phyloP scores from a whole-genome alignment of 78 protist genomes.

The Ministeria vibrans region DNA sequence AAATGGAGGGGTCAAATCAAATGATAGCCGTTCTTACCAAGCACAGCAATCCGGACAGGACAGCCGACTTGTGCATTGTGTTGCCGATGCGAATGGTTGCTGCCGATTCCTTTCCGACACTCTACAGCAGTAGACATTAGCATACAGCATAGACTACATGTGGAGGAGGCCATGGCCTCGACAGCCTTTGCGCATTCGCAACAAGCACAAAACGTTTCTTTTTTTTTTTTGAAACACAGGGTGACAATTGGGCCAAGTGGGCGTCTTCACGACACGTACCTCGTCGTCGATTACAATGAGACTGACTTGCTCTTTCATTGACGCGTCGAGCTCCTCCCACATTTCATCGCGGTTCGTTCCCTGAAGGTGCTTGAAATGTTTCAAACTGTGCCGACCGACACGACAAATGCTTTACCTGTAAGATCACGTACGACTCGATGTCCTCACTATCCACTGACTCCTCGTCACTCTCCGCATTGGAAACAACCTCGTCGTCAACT shows the following conservation, averaged over 20 bases:
- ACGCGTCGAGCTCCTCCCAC: background rate
- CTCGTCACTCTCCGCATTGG: too few species aligned
- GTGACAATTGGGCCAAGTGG: too few species aligned
- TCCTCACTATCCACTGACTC: background rate
- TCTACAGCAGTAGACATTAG: background rate
- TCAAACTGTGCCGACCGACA: too few species aligned
- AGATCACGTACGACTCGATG: background rate
- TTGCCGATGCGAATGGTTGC: background rate
- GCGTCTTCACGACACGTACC: background rate
- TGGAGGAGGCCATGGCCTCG: background rate
- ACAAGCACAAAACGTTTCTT: background rate
- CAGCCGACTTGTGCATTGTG: background rate
- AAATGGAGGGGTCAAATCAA: background rate
- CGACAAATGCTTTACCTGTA: too few species aligned
- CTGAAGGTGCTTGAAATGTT: too few species aligned
- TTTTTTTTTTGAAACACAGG: background rate
- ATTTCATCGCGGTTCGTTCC: too few species aligned
- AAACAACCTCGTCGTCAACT: too few species aligned
- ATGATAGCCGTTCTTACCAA: background rate
- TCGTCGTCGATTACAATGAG: background rate
- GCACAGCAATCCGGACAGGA: background rate
- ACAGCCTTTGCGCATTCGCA: background rate
- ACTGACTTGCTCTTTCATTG: background rate
- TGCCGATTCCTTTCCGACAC: background rate
- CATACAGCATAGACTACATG: background rate